Conservation (phyloP, 768 basidiomycete species). For the Pulveroboletus sp. region DNA sequence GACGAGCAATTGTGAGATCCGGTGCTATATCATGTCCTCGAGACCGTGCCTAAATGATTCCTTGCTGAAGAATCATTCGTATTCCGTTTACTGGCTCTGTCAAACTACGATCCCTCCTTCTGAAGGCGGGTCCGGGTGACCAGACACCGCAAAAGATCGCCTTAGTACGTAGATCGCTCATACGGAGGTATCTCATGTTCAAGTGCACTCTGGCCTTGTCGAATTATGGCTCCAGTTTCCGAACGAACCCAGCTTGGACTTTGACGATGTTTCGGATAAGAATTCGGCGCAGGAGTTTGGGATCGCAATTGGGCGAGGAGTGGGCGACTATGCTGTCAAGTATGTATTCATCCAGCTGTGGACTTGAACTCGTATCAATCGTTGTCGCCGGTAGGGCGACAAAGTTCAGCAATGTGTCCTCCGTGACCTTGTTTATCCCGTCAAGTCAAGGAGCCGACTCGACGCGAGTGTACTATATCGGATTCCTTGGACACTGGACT, state of each 20-base stretch:
- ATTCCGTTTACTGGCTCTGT: constrained; percentile 87
- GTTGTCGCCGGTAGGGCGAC: constrained; percentile 50
- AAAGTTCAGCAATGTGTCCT: constrained; percentile 80
- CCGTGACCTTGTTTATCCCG: constrained; percentile 80
- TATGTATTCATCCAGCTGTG: constrained; percentile 28
- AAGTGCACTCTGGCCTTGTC: not conserved
- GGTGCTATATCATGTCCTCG: not conserved
- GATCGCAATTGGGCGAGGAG: constrained; percentile 63
- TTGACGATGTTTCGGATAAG: constrained; percentile 61
- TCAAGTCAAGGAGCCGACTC: constrained; percentile 74
- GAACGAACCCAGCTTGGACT: constrained; percentile 77
- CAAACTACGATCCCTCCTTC: constrained; percentile 71
- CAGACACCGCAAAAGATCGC: constrained; percentile 70
- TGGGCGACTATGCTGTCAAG: constrained; percentile 86
- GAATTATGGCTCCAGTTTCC: constrained; percentile 51
- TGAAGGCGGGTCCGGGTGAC: constrained; percentile 80
- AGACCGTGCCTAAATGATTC: constrained; percentile 3
- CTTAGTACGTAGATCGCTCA: constrained; percentile 46
- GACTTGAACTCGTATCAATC: not conserved
- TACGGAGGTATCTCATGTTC: not conserved
- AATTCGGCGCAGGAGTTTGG: constrained; percentile 69
- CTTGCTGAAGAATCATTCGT: constrained; percentile 61
- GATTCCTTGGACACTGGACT: constrained; percentile 78
- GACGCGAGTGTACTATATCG: constrained; percentile 75
- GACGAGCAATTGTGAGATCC: constrained; percentile 77